Evolutionary conservation across 495 filamentous ascomycete species (phyloP).

Genomic region (Aspergillus bertholletiae): DNA sequence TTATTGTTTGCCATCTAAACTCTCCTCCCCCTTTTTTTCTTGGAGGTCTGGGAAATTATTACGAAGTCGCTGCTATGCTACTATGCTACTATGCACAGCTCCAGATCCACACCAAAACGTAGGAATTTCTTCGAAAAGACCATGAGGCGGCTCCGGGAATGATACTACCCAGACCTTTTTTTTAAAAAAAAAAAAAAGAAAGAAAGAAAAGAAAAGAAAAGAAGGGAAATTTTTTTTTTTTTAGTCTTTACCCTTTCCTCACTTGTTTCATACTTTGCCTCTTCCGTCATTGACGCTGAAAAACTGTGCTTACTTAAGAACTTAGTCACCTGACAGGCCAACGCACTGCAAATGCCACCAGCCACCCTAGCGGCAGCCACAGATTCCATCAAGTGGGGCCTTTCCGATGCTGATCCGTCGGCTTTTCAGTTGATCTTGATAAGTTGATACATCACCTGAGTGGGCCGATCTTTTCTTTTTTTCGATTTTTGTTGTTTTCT

Average conservation of each 20-base stretch:
- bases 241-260: conserved; percentile 7
- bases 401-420: conserved; percentile 25
- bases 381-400: conserved; percentile 19
- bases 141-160: not conserved
- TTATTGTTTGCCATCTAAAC: conserved; percentile 1
- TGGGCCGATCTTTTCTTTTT: conserved; percentile 17
- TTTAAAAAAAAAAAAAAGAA: too few relatives aligned
- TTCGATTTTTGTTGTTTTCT: not conserved
- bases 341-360: conserved; percentile 6
- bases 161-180: too few relatives aligned
- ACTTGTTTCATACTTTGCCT: conserved; percentile 18
- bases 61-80: not conserved
- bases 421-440: conserved; percentile 18
- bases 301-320: conserved; percentile 11
- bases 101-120: not conserved
- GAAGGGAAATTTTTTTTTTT: too few relatives aligned
- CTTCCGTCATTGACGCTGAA: conserved; percentile 32
- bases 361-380: conserved; percentile 12
- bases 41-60: not conserved
- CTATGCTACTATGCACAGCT: not conserved
- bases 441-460: conserved; percentile 28
- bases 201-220: too few relatives aligned
- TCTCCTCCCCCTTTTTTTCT: conserved; percentile 23
- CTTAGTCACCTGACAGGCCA: not conserved
- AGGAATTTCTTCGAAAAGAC: not conserved